Evolutionary conservation across 2,329 filamentous ascomycete species (phyloP), one percentile per base, ranked within the genome.

Genomic region (Aspergillus floridensis): DNA sequence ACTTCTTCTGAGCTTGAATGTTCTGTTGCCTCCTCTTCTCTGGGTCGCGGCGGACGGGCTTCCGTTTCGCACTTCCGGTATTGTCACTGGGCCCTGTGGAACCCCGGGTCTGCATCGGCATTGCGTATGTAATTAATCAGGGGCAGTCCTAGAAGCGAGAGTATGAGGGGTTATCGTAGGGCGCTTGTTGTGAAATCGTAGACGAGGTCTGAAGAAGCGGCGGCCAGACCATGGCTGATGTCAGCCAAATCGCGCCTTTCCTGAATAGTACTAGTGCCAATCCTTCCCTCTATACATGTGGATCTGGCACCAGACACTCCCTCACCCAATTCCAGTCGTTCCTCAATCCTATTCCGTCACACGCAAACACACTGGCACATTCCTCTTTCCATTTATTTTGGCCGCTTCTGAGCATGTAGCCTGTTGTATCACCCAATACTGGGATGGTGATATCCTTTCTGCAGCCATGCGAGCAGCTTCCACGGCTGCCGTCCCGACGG

Each of bases 1-100:
- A 67, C 46, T 61, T 66, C 16, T 53, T 63, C 53, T 67, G 65
- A n/a, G 65, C 65, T 49, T 59, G 62, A 44, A 64, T 56, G 35
- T 67, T 67, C 59, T 67, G 65, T 60, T 66, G 65, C 21, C 65
- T 63, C 31, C 65, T 49, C 57, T 57, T 65, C 41, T 67, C 65
- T 2, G 64, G 65, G 58, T 67, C 64, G 10, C 65, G 63, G n/a
- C 65, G 65, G n/a, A 63, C 61, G 11, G 65, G 65, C 38, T 67
- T 67, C 49, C 65, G 60, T 24, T 57, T 66, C 49, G 60, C 49
- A 32, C 63, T 63, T 56, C 47, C 41, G 19, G 29, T 29, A 24
- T 14, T 38, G 29, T 47, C 51, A 2, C 14, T 29, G 10, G 7
- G 11, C 21, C 57, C 29, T 7, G 5, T 32, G 7, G 24, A 46